Base-by-base conservation (phyloP, 768 basidiomycete species). In the Collybiopsis luxurians region DNA sequence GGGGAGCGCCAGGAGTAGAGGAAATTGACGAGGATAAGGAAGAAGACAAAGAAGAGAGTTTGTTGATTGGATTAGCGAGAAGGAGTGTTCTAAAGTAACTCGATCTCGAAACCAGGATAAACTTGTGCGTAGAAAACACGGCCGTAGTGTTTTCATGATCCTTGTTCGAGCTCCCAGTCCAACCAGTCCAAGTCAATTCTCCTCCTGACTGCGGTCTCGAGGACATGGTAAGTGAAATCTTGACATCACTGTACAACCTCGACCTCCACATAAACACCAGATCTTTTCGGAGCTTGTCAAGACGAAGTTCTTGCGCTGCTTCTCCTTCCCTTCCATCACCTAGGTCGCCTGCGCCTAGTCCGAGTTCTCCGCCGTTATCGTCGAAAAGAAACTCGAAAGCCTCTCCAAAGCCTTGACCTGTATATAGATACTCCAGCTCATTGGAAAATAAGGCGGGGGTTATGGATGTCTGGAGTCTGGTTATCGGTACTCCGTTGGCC, bases 361-460 rank as follows among this genome's bases (percentile, higher is more conserved):
- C 42, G 67, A 70, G 61, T 74, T 77, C 10, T 73, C 67, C 50
- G 75, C 31, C 31, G 31, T 34, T 34, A 34, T 34, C 72, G 63
- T 95, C 93, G 64, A 92, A 93, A 4, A 93, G 81, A 67, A 91
- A 94, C 62, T 90, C 90, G 63, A 92, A 93, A 3, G 89, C 89
- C 66, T 90, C 89, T 52, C 92, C 90, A 59, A 95, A 83, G 30
- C 91, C 91, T 67, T 90, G 87, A 12, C 91, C 92, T 0, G 96
- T 97, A 69, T 98, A 99, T 1, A 98, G 82, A 67, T 94, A 96
- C 69, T 97, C 95, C 36, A 98, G 83, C 67, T 95, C 90, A 48
- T 95, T 90, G 23, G 87, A 79, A 71, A 98, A 97, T 34, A 98
- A 78, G 12, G 86, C 80, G 0, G 92, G 86, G 59, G 88, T 92